Conservation (phyloP, 768 basidiomycete genomes). For the Macrocybe gigantea region DNA sequence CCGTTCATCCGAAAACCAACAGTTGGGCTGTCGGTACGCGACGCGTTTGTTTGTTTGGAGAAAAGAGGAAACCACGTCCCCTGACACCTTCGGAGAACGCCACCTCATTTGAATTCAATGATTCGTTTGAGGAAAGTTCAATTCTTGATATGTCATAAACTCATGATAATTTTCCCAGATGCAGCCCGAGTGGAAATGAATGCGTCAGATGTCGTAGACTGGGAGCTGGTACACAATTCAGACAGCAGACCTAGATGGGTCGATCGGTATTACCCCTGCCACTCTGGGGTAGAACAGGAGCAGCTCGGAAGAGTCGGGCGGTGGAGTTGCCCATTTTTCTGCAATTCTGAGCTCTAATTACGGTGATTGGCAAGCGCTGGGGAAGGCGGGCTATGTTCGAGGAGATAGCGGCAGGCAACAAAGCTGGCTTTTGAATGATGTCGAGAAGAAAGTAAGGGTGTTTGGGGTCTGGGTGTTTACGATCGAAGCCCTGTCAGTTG, state of each 20-base stretch:
- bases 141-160: constrained; percentile 4
- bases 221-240: no score
- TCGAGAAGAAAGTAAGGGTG: constrained; percentile 16
- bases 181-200: no score
- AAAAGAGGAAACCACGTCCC: constrained; percentile 12
- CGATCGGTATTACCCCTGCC: no score
- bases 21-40: constrained; percentile 30
- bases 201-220: no score
- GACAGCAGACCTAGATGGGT: no score
- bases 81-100: constrained; percentile 17
- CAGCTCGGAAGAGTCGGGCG: no score
- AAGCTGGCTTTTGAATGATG: no score
- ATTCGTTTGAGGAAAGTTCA: constrained; percentile 10
- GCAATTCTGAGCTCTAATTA: no score
- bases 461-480: constrained; percentile 30
- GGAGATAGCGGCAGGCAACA: constrained; percentile 4
- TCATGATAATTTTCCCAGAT: no score
- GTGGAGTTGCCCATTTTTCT: no score
- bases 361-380: no score
- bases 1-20: neutral
- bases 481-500: constrained; percentile 47
- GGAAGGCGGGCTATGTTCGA: neutral
- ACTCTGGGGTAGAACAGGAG: no score
- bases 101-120: constrained; percentile 4
- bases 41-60: constrained; percentile 42